A percentile compares a stretch with the other conserved stretches of the same genome.
phyloP scores from a whole-genome alignment of 495 filamentous ascomycete genomes.

The Tuber aestivum region DNA sequence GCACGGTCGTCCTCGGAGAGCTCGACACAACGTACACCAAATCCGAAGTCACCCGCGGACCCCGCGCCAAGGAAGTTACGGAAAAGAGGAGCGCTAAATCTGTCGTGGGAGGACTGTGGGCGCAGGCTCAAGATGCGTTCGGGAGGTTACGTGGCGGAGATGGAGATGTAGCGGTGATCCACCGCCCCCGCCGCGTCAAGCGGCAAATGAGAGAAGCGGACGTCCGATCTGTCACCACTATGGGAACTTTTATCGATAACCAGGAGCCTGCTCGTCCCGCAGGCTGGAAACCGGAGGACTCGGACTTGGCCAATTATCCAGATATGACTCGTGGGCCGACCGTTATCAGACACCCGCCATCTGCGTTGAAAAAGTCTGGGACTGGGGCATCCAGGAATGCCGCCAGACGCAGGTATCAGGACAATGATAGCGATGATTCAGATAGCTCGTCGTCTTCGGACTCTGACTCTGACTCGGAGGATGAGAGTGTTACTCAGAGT shows the following conservation, averaged over 20 bases:
- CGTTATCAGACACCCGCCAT: constrained; percentile 25
- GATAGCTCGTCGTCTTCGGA: constrained; percentile 30
- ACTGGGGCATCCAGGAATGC: constrained; percentile 12
- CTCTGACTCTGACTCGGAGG: constrained; percentile 36
- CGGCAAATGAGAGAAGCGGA: constrained; percentile 27
- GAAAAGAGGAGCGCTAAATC: constrained; percentile 21
- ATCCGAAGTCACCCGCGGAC: constrained; percentile 28
- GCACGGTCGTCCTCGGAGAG: constrained; percentile 41
- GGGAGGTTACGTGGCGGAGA: constrained; percentile 37
- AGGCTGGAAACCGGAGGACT: constrained; percentile 38
- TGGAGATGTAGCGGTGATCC: constrained; percentile 21
- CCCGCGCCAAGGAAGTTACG: constrained; percentile 25
- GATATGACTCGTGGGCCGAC: constrained; percentile 22
- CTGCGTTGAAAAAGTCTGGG: constrained; percentile 15
- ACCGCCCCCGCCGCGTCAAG: constrained; percentile 17
- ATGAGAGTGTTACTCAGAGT: constrained; percentile 23
- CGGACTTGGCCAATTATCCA: constrained; percentile 28
- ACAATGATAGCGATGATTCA: constrained; percentile 22
- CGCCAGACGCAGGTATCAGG: constrained; percentile 20
- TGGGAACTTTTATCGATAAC: constrained; percentile 21
- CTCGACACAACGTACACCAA: constrained; percentile 42
- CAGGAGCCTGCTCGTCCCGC: constrained; percentile 35
- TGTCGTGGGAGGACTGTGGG: constrained; percentile 35
- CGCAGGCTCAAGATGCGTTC: constrained; percentile 1
- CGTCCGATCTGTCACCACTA: constrained; percentile 9